Evolutionary conservation across 257 asterid species (phyloP), one percentile per base, ranked within the genome.

Genomic region (Ophiorrhiza pumila): DNA sequence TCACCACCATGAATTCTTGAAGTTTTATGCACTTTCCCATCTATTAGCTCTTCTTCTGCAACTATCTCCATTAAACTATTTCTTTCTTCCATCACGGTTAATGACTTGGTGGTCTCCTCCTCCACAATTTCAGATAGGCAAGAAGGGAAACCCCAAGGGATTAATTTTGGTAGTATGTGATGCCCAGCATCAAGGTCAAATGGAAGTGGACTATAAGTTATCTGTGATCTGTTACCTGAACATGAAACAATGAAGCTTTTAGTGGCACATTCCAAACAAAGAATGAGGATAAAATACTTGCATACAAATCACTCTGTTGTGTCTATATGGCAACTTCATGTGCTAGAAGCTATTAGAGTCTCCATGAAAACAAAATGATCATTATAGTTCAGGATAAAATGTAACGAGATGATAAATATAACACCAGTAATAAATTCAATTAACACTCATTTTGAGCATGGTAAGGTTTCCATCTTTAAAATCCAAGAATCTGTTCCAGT

Each of bases 171-270:
- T 37, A 92, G 84, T 52, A 83, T 80, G 53, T 76, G 76, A 75
- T 95, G 96, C 78, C 90, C 91, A 79, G 99, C 97, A 75, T 92
- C 91, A 80, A 89, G 85, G 80, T 92, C 96, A 82, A 92, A 92
- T 49, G 74, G 80, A 77, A 82, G 85, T 68, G 92, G 97, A 81
- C 85, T 79, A 72, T 83, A 85, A 37, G 82, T 71, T 46, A 63
- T 68, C 71, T 73, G 80, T 73, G 72, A 72, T 69, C 77, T 75
- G 77, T 74, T 65, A 65, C 88, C 96, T 94, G 89, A 63, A 76
- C 73, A 74, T 77, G 20, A 2, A 13, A 23, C 45, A 25, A 73
- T 11, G 56, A 76, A 39, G 2, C 5, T 46, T 50, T 45, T 66
- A 42, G 20, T 25, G 55, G 73, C 49, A 32, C 31, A 11, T 34